Evolutionary conservation across 257 asterid species (phyloP), one percentile per base, ranked within the genome.

Genomic region (Nicotiana undulata): DNA sequence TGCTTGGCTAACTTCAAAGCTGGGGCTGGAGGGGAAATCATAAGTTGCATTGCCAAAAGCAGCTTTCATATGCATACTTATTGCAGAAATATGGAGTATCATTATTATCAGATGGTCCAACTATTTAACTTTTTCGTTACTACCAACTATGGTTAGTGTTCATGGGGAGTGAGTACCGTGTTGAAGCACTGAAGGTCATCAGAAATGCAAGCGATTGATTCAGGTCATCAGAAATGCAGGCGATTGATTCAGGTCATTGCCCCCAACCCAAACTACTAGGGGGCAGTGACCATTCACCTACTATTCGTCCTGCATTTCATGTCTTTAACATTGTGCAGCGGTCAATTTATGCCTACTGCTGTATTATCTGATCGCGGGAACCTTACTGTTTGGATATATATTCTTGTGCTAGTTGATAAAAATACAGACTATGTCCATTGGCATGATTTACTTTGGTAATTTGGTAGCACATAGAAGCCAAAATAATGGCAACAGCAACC

Each of bases 1-100:
- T 85, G 87, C 84, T 22, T 93, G 98, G 97, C 85, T 92, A 64
- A 86, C 87, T 74, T 81, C 94, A 44, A 93, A 89, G 82, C 63
- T 93, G 82, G 95, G 91, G 37, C 94, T 93, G 3, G 92, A 89
- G 18, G 93, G 95, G 59, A 80, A 74, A 49, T 79, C 75, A n/a
- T 86, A 70, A 82, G 60, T 66, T 61, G 72, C 77, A 44, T 40
- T 78, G 80, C 75, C 10, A 31, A 40, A 26, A 28, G 82, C 86
- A 44, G 24, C 59, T 22, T 70, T 70, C 34, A 22, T 64, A 32
- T 65, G 74, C 74, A 31, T 22, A 65, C 74, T 16, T 31, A 31
- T 24, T 72, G 60, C 60, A 46, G 15, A 46, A 44, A 46, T 46
- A 22, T 72, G 78, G 78, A 46, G 60, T n/a, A 67, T 67, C 76